phyloP scores from a whole-genome alignment of 306 rosid species.

The Hylodesmum podocarpum region DNA sequence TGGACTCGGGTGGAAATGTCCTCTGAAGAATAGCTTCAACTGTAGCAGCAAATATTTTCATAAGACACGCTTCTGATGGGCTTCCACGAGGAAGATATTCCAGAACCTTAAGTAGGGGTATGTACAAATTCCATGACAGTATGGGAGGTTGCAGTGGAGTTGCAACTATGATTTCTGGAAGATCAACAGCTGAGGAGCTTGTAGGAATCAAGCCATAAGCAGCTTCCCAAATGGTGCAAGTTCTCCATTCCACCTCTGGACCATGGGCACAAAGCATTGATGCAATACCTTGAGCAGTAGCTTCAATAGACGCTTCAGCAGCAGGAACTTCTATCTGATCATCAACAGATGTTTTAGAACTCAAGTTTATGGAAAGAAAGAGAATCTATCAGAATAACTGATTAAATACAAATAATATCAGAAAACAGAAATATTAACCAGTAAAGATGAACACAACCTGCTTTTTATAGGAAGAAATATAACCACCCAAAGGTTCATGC shows the following conservation, averaged over 20 bases:
- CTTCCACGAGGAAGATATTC: conserved; percentile 99
- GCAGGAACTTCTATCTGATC: conserved; percentile 91
- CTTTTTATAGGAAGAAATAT: conserved; percentile 76
- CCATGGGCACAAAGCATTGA: conserved; percentile 99
- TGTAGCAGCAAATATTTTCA: conserved; percentile 97
- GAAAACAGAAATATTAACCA: not conserved
- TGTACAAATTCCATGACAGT: conserved; percentile 93
- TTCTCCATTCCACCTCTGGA: conserved; percentile 99
- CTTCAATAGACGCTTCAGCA: conserved; percentile 92
- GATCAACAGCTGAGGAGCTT: conserved; percentile 95
- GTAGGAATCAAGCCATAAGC: conserved; percentile 96
- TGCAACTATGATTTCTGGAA: conserved; percentile 92
- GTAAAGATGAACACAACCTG: conserved; percentile 52
- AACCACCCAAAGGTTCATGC: conserved; percentile 77
- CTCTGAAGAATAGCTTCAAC: conserved; percentile 95
- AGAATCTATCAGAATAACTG: not conserved
- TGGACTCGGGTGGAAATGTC: conserved; percentile 75
- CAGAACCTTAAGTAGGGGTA: conserved; percentile 91
- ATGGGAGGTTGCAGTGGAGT: conserved; percentile 90
- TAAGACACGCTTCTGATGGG: conserved; percentile 97
- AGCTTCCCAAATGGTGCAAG: conserved; percentile 99
- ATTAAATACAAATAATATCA: not conserved
- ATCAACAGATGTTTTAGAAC: conserved; percentile 22
- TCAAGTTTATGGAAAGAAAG: not conserved
- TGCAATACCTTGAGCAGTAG: conserved; percentile 98